phyloP scores from a whole-genome alignment of 768 basidiomycete genomes.

The Mrakia gelida region DNA sequence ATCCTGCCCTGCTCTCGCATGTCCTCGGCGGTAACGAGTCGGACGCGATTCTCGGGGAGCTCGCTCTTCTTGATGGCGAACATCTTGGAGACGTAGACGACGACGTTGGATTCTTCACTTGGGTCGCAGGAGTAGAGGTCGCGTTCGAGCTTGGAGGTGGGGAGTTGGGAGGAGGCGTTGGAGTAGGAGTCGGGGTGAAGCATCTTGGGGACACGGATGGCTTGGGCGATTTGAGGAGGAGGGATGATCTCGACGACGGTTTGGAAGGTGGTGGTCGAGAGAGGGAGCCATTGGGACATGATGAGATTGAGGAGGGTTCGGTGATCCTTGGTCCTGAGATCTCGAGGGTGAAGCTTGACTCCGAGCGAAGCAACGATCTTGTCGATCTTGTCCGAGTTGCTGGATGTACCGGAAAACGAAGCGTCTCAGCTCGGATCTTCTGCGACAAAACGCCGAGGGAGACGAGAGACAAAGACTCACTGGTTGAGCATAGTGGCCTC shows the following conservation, averaged over 20 bases:
- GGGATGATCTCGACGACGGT: conserved; percentile 90
- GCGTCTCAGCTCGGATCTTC: background rate
- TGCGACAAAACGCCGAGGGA: background rate
- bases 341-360: conserved; percentile 78
- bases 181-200: conserved; percentile 68
- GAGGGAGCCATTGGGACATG: conserved; percentile 91
- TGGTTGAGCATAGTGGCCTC: conserved; percentile 82
- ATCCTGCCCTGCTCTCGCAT: conserved; percentile 63
- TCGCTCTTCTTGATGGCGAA: conserved; percentile 79
- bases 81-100: conserved; percentile 97
- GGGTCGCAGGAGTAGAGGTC: conserved; percentile 72
- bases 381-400: conserved; percentile 78
- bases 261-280: conserved; percentile 89
- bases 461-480: conserved; percentile 53
- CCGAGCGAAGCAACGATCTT: conserved; percentile 82
- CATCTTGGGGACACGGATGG: conserved; percentile 81
- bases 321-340: conserved; percentile 85
- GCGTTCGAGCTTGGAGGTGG: conserved; percentile 75
- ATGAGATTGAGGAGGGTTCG: conserved; percentile 76
- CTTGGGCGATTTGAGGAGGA: conserved; percentile 74
- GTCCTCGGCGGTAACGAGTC: conserved; percentile 72
- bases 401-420: conserved; percentile 41
- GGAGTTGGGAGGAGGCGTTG: conserved; percentile 50
- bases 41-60: conserved; percentile 80
- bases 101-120: conserved; percentile 56